These are phyloP conservation scores for Tetrapisispora phaffii DNA, from an alignment of 805 yeast genomes.

Conservation along the genomic window DNA sequence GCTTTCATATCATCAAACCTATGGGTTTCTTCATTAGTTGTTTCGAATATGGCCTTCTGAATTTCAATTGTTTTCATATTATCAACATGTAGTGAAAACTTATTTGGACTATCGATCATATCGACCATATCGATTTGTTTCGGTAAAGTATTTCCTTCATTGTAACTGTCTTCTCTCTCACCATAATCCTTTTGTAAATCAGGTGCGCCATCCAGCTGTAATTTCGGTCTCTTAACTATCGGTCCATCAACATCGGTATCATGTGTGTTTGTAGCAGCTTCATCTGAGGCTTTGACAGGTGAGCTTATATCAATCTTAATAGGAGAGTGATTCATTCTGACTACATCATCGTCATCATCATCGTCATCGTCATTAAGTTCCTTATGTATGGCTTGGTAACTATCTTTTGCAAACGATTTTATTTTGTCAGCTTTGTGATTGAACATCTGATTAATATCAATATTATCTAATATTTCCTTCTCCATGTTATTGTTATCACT, in stretches of 20 bases:
- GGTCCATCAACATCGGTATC: slow-evolving; percentile 6
- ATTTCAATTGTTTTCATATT: slow-evolving; percentile 1
- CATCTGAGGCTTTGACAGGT: slow-evolving; percentile 8
- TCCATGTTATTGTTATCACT: neutral
- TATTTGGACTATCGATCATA: slow-evolving; percentile 5
- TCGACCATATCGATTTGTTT: slow-evolving; percentile 24
- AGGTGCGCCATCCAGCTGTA: slow-evolving; percentile 14
- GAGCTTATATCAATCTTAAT: slow-evolving; percentile 15
- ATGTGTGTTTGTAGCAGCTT: neutral
- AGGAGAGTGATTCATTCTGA: slow-evolving; percentile 16
- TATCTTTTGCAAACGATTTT: neutral
- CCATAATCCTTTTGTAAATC: slow-evolving; percentile 6
- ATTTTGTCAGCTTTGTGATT: neutral
- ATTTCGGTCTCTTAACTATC: slow-evolving; percentile 11
- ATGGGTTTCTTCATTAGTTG: neutral
- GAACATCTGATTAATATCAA: slow-evolving; percentile 18
- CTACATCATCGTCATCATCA: neutral
- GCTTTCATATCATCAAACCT: neutral
- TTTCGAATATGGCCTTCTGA: slow-evolving; percentile 3
- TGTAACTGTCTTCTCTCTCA: neutral
- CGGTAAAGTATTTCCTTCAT: slow-evolving; percentile 12
- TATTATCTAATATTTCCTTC: slow-evolving; percentile 11
- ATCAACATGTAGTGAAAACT: neutral
- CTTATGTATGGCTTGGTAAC: neutral
- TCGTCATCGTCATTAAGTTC: neutral